Conservation (phyloP, 495 filamentous ascomycete genomes). For the Apodospora peruviana region DNA sequence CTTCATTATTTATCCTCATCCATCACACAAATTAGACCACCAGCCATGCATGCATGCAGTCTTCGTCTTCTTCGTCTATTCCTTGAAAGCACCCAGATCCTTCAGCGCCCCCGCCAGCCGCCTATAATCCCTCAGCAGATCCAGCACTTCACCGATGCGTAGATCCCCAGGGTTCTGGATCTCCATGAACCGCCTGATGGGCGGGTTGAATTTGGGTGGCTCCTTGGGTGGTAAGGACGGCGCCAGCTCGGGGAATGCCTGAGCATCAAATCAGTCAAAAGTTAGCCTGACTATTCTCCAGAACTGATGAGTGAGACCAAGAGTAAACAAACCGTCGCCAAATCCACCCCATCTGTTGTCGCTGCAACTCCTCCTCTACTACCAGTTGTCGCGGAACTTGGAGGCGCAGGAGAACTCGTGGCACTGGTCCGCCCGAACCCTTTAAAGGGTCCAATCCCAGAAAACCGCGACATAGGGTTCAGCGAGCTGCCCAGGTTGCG, state of each 20-base stretch:
- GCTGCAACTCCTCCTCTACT: neutral
- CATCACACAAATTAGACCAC: neutral
- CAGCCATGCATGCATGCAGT: neutral
- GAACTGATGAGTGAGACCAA: no score
- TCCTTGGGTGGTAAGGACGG: constrained; percentile 45
- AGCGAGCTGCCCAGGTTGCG: constrained; percentile 75
- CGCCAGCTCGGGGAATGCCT: constrained; percentile 59
- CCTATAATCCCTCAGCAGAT: constrained; percentile 82
- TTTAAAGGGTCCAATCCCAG: constrained; percentile 61
- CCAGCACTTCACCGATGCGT: constrained; percentile 72
- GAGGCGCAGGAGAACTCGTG: constrained; percentile 16
- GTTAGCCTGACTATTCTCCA: no score
- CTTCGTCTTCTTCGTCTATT: constrained; percentile 10
- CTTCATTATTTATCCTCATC: neutral
- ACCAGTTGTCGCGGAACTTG: neutral
- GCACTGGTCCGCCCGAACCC: constrained; percentile 62
- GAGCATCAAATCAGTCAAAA: neutral
- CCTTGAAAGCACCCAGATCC: constrained; percentile 52
- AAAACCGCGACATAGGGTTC: constrained; percentile 77
- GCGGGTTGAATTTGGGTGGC: constrained; percentile 56
- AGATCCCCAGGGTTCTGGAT: constrained; percentile 71
- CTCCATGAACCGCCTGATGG: constrained; percentile 77
- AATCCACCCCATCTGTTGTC: constrained; percentile 39
- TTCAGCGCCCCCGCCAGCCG: constrained; percentile 65
- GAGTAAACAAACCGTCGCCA: constrained; percentile 52